Evolutionary conservation across 2,329 filamentous ascomycete species (phyloP).

Genomic region (Phaeosphaeriaceae sp.): DNA sequence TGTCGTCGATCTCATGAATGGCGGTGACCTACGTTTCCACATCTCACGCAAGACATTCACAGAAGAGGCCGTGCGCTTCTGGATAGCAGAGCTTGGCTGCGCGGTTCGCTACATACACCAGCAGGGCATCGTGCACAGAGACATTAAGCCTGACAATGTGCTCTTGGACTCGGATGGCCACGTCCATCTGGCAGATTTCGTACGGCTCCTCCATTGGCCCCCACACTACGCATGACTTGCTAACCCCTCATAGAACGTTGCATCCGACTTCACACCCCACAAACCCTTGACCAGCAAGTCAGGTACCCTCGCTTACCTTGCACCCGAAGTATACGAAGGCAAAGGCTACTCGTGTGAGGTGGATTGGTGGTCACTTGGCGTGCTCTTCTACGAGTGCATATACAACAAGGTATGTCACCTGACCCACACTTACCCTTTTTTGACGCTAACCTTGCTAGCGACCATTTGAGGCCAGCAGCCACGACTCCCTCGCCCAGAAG

Average conservation of each 20-base stretch:
- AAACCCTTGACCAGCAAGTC: conserved; percentile 93
- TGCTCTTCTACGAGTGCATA: conserved; percentile 99
- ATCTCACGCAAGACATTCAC: conserved; percentile 98
- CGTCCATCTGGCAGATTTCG: conserved; percentile 97
- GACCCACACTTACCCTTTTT: too few relatives aligned
- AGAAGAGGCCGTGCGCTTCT: conserved; percentile 94
- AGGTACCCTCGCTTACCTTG: conserved; percentile 92
- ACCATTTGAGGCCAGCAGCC: conserved; percentile 89
- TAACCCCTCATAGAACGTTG: conserved; percentile 77
- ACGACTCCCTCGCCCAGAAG: conserved; percentile 77
- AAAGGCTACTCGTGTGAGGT: conserved; percentile 88
- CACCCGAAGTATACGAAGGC: conserved; percentile 92
- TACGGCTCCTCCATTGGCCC: conserved; percentile 56
- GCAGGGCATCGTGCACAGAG: conserved; percentile 51
- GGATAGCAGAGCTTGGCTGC: conserved; percentile 93
- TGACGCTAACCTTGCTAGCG: conserved; percentile 62
- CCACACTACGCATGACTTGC: conserved; percentile 16
- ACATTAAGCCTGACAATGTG: conserved; percentile 53
- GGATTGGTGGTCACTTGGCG: conserved; percentile 98
- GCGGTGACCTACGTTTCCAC: conserved; percentile 94
- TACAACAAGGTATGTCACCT: conserved; percentile 84
- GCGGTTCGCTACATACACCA: conserved; percentile 68
- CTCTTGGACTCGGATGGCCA: conserved; percentile 61
- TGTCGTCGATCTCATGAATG: conserved; percentile 97
- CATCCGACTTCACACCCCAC: conserved; percentile 85